Conservation (phyloP, 805 yeast genomes). For the Ogataea parapolymorpha region DNA sequence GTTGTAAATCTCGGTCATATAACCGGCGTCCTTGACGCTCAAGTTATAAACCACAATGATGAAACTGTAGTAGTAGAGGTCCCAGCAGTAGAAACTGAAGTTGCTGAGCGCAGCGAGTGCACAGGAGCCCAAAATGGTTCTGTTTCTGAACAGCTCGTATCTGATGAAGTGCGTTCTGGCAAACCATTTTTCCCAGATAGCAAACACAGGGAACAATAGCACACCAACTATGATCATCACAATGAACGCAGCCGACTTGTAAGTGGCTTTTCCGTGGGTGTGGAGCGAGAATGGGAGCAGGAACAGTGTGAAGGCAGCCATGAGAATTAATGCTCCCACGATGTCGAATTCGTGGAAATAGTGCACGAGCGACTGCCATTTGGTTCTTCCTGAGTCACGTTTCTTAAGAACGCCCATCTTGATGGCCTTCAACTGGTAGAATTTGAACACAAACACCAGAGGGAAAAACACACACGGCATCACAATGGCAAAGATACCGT, state of each 20-base stretch:
- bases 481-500: slow-evolving; percentile 47
- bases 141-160: slow-evolving; percentile 25
- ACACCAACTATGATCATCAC: slow-evolving; percentile 43
- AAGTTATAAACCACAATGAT: slow-evolving; percentile 23
- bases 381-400: slow-evolving; percentile 17
- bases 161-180: slow-evolving; percentile 28
- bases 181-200: slow-evolving; percentile 34
- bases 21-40: slow-evolving; percentile 20
- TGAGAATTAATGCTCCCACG: slow-evolving; percentile 34
- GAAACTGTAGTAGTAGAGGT: slow-evolving; percentile 21
- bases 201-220: slow-evolving; percentile 32
- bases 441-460: slow-evolving; percentile 26
- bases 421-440: slow-evolving; percentile 28
- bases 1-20: slow-evolving; percentile 25
- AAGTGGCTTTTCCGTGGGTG: slow-evolving; percentile 30
- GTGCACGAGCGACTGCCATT: slow-evolving; percentile 16
- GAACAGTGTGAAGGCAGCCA: slow-evolving; percentile 34
- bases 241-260: slow-evolving; percentile 39
- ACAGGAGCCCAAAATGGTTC: slow-evolving; percentile 30
- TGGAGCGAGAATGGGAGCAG: slow-evolving; percentile 38
- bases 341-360: slow-evolving; percentile 36
- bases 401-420: slow-evolving; percentile 21
- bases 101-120: slow-evolving; percentile 13
- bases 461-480: slow-evolving; percentile 38
- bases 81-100: slow-evolving; percentile 27